Conservation (phyloP, 2,329 filamentous ascomycete genomes). For the Sporothrix inflata region DNA sequence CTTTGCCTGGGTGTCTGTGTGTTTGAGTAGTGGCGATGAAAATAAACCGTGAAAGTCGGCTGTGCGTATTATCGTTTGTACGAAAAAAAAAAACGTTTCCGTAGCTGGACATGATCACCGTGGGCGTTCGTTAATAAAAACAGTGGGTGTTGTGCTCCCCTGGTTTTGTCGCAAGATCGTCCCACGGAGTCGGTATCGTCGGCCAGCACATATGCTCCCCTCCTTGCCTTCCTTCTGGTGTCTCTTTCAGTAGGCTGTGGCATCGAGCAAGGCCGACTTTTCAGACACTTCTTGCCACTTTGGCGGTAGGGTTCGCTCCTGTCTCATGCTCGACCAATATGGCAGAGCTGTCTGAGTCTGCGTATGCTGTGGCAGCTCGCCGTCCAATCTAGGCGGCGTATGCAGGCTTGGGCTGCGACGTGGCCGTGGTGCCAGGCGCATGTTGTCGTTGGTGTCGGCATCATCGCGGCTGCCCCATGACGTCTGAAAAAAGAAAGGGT, state of each 20-base stretch:
- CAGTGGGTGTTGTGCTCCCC: background rate
- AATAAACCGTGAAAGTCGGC: background rate
- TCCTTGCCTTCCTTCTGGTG: background rate
- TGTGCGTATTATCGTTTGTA: background rate
- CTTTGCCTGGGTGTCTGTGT: background rate
- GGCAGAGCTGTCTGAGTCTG: background rate
- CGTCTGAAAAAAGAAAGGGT: conserved; percentile 60
- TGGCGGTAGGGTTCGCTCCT: background rate
- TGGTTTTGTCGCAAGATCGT: background rate
- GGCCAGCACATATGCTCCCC: background rate
- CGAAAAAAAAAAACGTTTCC: background rate
- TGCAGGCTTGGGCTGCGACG: conserved; percentile 41
- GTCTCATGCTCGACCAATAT: background rate
- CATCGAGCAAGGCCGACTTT: conserved; percentile 29
- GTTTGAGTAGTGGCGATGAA: background rate
- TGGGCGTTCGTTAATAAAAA: background rate
- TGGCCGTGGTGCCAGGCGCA: conserved; percentile 32
- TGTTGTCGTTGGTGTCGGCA: conserved; percentile 76
- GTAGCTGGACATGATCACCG: conserved; percentile 1
- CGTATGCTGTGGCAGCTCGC: conserved; percentile 27
- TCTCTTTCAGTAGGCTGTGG: background rate
- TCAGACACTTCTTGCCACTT: conserved; percentile 25
- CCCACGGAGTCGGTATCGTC: background rate
- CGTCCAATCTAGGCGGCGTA: conserved; percentile 42
- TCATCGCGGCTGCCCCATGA: conserved; percentile 95